These are phyloP conservation scores for Solanum chacoense DNA, from an alignment of 305 asterid genomes.

Conservation along the genomic window DNA sequence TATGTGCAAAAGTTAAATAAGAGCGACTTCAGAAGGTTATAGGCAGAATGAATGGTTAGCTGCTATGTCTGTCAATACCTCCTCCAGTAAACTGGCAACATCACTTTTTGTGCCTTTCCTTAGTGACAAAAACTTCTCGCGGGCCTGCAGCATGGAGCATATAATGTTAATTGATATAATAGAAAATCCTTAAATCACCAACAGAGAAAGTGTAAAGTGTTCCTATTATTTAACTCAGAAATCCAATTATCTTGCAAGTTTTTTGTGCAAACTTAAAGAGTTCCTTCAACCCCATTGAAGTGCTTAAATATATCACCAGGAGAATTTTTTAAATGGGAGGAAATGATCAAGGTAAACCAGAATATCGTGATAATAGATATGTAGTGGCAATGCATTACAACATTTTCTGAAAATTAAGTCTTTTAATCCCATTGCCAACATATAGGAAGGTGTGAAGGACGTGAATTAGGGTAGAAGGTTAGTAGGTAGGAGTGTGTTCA, in stretches of 20 bases:
- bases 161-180: not conserved
- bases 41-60: not conserved
- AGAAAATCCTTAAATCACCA: not conserved
- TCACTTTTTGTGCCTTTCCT: conserved; percentile 90
- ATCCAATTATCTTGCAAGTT: not conserved
- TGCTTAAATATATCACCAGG: not conserved
- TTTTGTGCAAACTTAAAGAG: not conserved
- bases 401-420: not conserved
- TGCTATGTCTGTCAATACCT: conserved; percentile 37
- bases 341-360: not conserved
- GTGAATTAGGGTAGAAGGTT: not conserved
- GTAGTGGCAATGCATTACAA: not conserved
- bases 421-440: not conserved
- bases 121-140: conserved; percentile 91
- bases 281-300: not conserved
- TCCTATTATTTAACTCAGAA: not conserved
- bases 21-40: not conserved
- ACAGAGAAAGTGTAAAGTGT: not conserved
- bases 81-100: conserved; percentile 74
- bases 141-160: conserved; percentile 49
- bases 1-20: not conserved
- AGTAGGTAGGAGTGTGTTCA: not conserved
- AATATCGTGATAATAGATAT: not conserved
- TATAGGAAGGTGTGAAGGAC: not conserved
- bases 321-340: not conserved